Evolutionary conservation across 2,329 filamentous ascomycete species (phyloP), one percentile per base, ranked within the genome.

Genomic region (Diplodia seriata): DNA sequence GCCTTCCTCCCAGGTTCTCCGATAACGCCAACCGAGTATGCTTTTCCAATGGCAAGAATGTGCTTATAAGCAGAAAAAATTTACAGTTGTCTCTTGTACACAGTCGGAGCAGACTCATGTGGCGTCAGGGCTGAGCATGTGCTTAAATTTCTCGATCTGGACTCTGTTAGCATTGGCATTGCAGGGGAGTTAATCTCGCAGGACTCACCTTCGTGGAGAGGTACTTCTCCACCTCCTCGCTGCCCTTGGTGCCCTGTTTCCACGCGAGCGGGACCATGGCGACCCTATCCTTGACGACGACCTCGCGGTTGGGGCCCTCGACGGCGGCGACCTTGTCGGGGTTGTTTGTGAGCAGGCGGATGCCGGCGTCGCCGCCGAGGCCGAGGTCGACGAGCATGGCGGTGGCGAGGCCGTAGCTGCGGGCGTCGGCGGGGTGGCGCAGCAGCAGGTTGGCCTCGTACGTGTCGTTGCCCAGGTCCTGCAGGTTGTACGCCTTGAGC

Each of bases 401-500:
- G 1, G 95, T 99, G 2, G 95, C 95, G n/a, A 99, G 82, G 1
- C 95, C 95, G 75, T 99, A 99, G 73, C 92, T 97, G 66, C 95
- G 85, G 26, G 95, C 95, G 78, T 99, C 95, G 1, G 95, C 95
- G 0, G 95, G 95, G 79, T 99, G 95, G 54, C 95, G 85, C 51
- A 99, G 83, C 29, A 98, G 79, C 55, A 99, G 81, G 74, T 99
- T 99, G 2, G 95, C 95, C 81, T 99, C 93, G 43, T 98, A 96
- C 0, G 95, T 99, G 79, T 99, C 95, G n/a, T 91, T 94, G 0
- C 95, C 95, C 31, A 99, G 83, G 80, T 99, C 95, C 78, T 99
- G 95, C 53, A 99, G 84, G 76, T 99, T 99, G 80, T 99, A 99
- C 4, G 95, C 95, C 81, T 99, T 98, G 49, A 99, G 85, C 80